Conservation (phyloP, 2,329 filamentous ascomycete genomes). For the Celoporthe dispersa region DNA sequence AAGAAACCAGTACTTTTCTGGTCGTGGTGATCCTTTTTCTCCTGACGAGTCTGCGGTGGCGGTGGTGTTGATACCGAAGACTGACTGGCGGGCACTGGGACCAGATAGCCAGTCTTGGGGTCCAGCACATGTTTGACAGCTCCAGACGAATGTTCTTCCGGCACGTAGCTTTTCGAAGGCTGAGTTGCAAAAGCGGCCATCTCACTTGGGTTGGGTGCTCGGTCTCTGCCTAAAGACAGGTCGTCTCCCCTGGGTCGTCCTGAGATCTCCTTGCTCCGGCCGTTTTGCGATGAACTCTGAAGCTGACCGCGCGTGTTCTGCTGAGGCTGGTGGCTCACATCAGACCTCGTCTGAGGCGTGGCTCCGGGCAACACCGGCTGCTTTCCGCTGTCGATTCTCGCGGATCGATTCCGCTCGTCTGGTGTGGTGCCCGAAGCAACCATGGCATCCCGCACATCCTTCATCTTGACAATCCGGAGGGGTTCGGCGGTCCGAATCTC, state of each 20-base stretch:
- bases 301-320: background rate
- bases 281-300: background rate
- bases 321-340: background rate
- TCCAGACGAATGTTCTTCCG: background rate
- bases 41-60: too few relatives aligned
- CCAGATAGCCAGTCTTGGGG: background rate
- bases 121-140: background rate
- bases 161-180: background rate
- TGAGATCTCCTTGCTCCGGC: background rate
- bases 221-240: background rate
- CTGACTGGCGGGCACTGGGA: background rate
- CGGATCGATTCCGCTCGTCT: background rate
- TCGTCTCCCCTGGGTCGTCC: background rate
- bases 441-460: conserved; percentile 2
- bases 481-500: conserved; percentile 5
- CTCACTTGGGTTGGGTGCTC: background rate
- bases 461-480: conserved; percentile 8
- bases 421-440: background rate
- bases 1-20: background rate
- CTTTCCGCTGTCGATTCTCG: background rate
- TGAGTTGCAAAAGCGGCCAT: background rate
- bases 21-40: background rate
- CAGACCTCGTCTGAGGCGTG: background rate
- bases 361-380: background rate
- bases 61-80: background rate